These are phyloP conservation scores for Serendipita sp. DNA, from an alignment of 768 basidiomycete species.

Conservation along the genomic window DNA sequence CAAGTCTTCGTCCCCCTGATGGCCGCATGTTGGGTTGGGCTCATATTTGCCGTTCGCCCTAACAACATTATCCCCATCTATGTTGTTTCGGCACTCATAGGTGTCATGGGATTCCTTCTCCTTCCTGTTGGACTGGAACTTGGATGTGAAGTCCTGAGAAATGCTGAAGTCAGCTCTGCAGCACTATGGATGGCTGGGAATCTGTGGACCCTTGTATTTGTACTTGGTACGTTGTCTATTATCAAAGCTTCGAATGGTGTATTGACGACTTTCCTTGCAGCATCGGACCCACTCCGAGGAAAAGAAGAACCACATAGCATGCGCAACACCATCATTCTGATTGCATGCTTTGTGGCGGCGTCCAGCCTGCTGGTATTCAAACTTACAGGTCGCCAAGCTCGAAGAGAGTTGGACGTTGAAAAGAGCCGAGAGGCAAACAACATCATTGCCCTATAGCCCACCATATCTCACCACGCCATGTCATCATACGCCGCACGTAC, in stretches of 20 bases:
- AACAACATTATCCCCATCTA: conserved; percentile 46
- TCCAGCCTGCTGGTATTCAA: conserved; percentile 31
- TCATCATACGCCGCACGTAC: too few relatives aligned
- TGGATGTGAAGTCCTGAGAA: conserved; percentile 62
- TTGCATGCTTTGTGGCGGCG: conserved; percentile 33
- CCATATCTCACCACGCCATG: too few relatives aligned
- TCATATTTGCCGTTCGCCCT: conserved; percentile 33
- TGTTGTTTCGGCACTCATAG: conserved; percentile 51
- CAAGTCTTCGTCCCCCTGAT: conserved; percentile 49
- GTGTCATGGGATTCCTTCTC: conserved; percentile 47
- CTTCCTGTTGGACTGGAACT: conserved; percentile 67
- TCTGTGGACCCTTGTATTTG: conserved; percentile 41
- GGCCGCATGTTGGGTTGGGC: conserved; percentile 32
- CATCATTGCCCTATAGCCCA: neutral
- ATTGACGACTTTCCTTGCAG: conserved; percentile 22
- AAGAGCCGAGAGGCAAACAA: conserved; percentile 5
- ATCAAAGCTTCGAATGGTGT: neutral
- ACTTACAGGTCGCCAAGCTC: conserved; percentile 26
- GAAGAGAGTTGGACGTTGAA: neutral
- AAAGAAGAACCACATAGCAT: conserved; percentile 58
- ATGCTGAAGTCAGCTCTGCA: conserved; percentile 61
- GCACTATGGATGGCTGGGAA: conserved; percentile 64
- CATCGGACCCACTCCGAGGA: conserved; percentile 51
- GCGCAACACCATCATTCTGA: conserved; percentile 49
- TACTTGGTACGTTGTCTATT: conserved; percentile 32